Conservation (phyloP, 345 rosid genomes). For the Populus deltoides region DNA sequence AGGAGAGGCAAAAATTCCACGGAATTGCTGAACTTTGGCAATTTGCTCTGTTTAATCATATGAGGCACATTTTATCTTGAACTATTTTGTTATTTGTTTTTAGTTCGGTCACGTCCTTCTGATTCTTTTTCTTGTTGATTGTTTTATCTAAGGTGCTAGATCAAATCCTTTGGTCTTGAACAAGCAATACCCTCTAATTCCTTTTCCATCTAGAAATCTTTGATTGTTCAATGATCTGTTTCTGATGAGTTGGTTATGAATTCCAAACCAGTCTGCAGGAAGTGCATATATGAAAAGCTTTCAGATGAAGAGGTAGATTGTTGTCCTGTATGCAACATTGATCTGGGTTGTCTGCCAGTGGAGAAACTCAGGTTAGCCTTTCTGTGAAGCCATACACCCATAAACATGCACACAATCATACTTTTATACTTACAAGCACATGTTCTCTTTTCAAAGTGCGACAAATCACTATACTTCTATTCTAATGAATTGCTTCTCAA, state of each 20-base stretch:
- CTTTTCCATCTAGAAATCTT: background rate
- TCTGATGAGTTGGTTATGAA: slow-evolving; percentile 19
- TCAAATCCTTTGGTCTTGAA: background rate
- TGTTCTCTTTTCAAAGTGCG: background rate
- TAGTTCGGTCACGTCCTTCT: background rate
- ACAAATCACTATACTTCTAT: background rate
- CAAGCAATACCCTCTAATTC: background rate
- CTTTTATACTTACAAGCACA: background rate
- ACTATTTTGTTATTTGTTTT: background rate
- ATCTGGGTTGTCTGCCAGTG: slow-evolving; percentile 61
- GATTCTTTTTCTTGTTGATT: background rate
- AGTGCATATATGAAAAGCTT: slow-evolving; percentile 64
- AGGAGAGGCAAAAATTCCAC: background rate
- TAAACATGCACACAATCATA: background rate
- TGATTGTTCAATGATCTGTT: background rate
- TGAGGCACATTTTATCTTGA: background rate
- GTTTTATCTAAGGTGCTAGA: background rate
- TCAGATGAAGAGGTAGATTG: slow-evolving; percentile 61
- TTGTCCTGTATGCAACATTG: slow-evolving; percentile 71
- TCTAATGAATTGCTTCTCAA: background rate
- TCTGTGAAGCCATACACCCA: background rate
- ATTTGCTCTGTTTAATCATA: background rate
- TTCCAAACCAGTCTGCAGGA: slow-evolving; percentile 61
- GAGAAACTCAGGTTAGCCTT: slow-evolving; percentile 60
- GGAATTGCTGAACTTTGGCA: background rate